phyloP scores from a whole-genome alignment of 768 basidiomycete species.

The Rhizopogon rudus region DNA sequence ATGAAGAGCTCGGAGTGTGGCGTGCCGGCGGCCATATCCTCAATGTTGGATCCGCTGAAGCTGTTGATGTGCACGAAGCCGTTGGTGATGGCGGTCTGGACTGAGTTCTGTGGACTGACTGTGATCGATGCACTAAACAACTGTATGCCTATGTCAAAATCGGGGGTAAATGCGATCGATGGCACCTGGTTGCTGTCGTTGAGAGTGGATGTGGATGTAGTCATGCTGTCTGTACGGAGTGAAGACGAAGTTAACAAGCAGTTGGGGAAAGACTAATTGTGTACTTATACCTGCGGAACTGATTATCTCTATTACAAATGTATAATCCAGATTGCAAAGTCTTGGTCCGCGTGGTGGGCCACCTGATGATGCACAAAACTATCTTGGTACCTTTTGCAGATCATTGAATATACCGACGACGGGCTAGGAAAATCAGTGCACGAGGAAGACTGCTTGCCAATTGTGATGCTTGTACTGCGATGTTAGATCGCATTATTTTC shows the following conservation, averaged over 20 bases:
- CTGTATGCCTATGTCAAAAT: conserved; percentile 16
- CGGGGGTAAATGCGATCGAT: conserved; percentile 34
- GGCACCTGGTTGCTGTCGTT: conserved; percentile 35
- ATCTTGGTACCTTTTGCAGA: too few species aligned
- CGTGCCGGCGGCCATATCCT: conserved; percentile 32
- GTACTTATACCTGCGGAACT: too few species aligned
- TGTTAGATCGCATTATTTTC: too few species aligned
- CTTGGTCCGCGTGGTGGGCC: too few species aligned
- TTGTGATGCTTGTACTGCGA: too few species aligned
- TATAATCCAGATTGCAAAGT: too few species aligned
- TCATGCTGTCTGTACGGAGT: conserved; percentile 10
- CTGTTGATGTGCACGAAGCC: conserved; percentile 36
- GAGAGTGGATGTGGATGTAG: conserved; percentile 22
- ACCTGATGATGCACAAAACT: too few species aligned
- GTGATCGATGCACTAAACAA: conserved; percentile 29
- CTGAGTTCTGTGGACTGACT: conserved; percentile 19
- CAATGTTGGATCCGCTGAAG: conserved; percentile 34
- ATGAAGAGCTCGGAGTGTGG: conserved; percentile 37
- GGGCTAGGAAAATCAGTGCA: too few species aligned
- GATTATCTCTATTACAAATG: too few species aligned
- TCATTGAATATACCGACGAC: too few species aligned
- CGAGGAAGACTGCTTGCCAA: too few species aligned
- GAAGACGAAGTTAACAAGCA: conserved; percentile 1
- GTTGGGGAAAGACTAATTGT: too few species aligned
- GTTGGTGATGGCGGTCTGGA: conserved; percentile 25